Base-by-base conservation (phyloP, 1,284 basidiomycete species). In the Rhodotorula sp. region DNA sequence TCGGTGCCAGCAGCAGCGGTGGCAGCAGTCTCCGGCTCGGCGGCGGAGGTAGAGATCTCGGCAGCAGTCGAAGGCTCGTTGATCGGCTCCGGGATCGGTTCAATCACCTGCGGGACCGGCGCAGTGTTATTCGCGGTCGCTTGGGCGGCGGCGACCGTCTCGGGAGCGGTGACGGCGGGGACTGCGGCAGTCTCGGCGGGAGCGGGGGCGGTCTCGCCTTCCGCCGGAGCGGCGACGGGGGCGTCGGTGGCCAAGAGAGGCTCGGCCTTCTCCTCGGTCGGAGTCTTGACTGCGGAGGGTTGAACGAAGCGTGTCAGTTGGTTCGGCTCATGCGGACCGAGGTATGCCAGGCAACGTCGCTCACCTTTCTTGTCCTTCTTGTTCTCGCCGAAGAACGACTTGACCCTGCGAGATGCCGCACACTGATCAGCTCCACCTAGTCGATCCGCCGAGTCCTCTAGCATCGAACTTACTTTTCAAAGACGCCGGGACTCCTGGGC, bases 61-160 rank as follows among this genome's bases (percentile, higher is more conserved):
- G n/a, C 21, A 12, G 57, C 70, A 3, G 49, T 31, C 3, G 66
- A 62, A 12, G 75, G 68, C 58, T 67, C 72, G 48, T 61, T 64
- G 14, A 58, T 16, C n/a, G 69, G 43, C 34, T 39, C 21, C 6
- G 20, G 16, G 29, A 51, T 29, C 23, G 71, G 67, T 34, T 71
- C 68, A 61, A 77, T 64, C 48, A 77, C 67, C 62, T 77, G 74
- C 20, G 74, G 73, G 39, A 77, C 70, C 10, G 74, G 71, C 6
- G 72, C 74, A 15, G 72, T 48, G 49, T 64, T 67, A 20, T 61
- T 43, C 15, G 62, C 57, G 7, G 49, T 2, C 1, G 64, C 71
- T 26, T 66, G 58, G 46, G 60, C 61, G 16, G 51, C 18, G 14
- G 70, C 67, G 31, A 72, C 70, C 7, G 70, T 34, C 52, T 72